A percentile compares a stretch with the other conserved stretches of the same genome.
phyloP scores from a whole-genome alignment of 2,329 filamentous ascomycete genomes.

The Nemania sp. region DNA sequence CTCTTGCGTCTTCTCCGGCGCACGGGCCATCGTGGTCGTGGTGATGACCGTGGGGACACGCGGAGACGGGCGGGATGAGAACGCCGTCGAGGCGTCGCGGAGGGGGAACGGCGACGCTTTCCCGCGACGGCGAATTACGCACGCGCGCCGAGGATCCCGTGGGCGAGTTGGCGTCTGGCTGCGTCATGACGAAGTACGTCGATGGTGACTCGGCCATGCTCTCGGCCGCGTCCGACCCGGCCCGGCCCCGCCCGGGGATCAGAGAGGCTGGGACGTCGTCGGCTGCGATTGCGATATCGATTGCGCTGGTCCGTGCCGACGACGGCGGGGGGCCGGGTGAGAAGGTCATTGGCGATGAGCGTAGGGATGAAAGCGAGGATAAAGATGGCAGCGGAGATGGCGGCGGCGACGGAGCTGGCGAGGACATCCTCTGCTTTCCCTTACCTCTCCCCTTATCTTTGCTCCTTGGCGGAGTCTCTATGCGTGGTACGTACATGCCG shows the following conservation, averaged over 20 bases:
- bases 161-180: background rate
- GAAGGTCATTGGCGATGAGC: no score
- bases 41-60: background rate
- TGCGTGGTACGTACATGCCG: constrained; percentile 19
- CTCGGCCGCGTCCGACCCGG: background rate
- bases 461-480: constrained; percentile 1
- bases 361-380: background rate
- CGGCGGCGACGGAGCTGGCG: no score
- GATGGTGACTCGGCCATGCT: background rate
- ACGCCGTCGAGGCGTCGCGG: constrained; percentile 21
- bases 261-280: background rate
- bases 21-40: background rate
- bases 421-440: no score
- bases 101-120: constrained; percentile 10
- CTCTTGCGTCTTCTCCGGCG: background rate
- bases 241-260: background rate
- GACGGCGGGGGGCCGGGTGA: no score
- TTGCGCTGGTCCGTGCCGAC: background rate
- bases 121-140: constrained; percentile 13
- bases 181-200: constrained; percentile 7
- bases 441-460: background rate
- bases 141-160: constrained; percentile 15
- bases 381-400: background rate
- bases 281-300: background rate
- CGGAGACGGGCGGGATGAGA: background rate